Evolutionary conservation across 805 yeast genomes (phyloP).

Genomic region (Wickerhamiella kurtzmanii): DNA sequence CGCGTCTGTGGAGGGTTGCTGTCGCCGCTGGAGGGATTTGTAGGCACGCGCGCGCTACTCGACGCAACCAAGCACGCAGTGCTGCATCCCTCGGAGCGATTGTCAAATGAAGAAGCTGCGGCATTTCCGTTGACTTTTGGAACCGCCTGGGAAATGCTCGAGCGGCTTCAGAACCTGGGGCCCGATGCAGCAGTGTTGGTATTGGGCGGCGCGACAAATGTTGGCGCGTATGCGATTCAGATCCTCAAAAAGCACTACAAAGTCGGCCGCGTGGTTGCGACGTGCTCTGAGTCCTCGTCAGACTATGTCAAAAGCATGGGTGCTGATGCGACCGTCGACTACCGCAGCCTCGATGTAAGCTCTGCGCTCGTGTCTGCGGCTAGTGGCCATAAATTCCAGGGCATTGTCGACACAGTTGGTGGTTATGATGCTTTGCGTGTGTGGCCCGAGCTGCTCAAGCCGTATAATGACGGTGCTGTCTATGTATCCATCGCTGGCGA

Average conservation of each 20-base stretch:
- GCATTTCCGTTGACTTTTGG: constrained; percentile 51
- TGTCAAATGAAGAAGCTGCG: constrained; percentile 46
- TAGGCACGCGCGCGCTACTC: constrained; percentile 40
- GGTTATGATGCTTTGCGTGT: constrained; percentile 35
- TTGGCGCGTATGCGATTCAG: constrained; percentile 45
- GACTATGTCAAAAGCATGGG: constrained; percentile 37
- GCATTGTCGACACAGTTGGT: constrained; percentile 56
- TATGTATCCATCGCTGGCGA: constrained; percentile 51
- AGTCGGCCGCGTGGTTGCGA: constrained; percentile 40
- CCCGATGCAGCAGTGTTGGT: constrained; percentile 44
- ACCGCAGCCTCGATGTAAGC: constrained; percentile 19
- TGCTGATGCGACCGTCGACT: constrained; percentile 34
- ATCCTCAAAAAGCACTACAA: constrained; percentile 37
- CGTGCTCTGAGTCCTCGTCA: constrained; percentile 39
- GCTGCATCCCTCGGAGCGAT: constrained; percentile 33
- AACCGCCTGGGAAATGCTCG: constrained; percentile 41
- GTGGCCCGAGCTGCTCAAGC: constrained; percentile 33
- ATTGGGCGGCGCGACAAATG: constrained; percentile 64
- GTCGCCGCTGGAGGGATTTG: constrained; percentile 7
- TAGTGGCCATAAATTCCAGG: constrained; percentile 32
- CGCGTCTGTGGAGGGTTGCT: constrained; percentile 46
- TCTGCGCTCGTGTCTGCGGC: not conserved
- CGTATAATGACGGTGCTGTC: constrained; percentile 33
- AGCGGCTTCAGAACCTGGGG: constrained; percentile 31
- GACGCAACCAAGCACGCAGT: constrained; percentile 40